Conservation (phyloP, 2,329 filamentous ascomycete species). For the Cercospora berteroae region DNA sequence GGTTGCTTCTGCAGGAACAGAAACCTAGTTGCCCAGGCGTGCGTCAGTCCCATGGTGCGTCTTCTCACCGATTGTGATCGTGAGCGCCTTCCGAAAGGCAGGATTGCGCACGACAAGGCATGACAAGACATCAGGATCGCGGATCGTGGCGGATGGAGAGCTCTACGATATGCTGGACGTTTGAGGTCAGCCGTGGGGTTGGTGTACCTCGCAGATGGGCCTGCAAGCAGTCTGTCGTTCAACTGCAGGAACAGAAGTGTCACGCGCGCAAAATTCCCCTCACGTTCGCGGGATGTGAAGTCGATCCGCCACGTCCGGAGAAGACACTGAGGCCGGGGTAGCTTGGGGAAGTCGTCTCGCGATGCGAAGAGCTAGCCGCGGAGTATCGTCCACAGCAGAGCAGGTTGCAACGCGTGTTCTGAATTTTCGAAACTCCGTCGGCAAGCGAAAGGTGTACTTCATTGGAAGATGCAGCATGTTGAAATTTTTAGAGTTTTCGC, state of each 20-base stretch:
- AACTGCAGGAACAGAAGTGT: not conserved
- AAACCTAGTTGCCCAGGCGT: slow-evolving; percentile 1
- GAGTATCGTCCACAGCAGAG: not conserved
- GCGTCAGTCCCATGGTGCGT: not conserved
- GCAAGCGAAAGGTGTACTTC: not conserved
- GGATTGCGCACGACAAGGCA: not conserved
- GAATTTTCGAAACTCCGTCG: not conserved
- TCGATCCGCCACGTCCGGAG: not conserved
- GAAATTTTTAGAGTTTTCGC: not conserved
- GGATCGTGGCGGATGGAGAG: not conserved
- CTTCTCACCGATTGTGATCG: not conserved
- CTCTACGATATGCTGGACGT: not conserved
- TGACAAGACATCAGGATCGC: not conserved
- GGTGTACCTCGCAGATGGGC: not conserved
- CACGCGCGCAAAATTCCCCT: not conserved
- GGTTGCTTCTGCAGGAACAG: slow-evolving; percentile 4
- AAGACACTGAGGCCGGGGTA: not conserved
- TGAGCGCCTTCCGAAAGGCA: not conserved
- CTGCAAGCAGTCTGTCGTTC: not conserved
- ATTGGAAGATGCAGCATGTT: not conserved
- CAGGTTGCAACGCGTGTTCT: not conserved
- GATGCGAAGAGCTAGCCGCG: not conserved
- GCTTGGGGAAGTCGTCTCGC: not conserved
- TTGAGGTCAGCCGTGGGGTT: not conserved
- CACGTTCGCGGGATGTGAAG: not conserved